Evolutionary conservation across 192 early-diverging fungal genomes (phyloP), one percentile per base, ranked within the genome.

Genomic region (Dissophora ornata): DNA sequence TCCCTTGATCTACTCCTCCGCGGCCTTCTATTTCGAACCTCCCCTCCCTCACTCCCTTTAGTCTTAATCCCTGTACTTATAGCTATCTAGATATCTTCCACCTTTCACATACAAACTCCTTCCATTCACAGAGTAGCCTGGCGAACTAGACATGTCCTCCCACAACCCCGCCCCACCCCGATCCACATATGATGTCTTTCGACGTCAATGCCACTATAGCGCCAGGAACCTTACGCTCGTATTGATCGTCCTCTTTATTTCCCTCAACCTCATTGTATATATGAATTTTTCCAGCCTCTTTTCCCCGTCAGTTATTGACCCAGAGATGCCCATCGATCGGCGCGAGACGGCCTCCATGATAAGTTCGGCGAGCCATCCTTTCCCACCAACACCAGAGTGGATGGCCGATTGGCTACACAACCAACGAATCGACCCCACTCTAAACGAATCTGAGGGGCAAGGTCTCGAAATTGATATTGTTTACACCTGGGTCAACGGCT

Each of bases 401-500:
- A 53, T 48, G 16, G 25, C 4, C 0, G 49, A 42, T 0, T 74
- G 70, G 70, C 38, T 74, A 5, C 19, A 24, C 5, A 10, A 15
- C n/a, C 47, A 53, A 10, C 15, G 28, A 11, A 19, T 74, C 21
- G 21, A 58, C 16, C 57, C 67, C 11, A 19, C 9, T 15, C 9
- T 69, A 10, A 52, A 57, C 36, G 61, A 57, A n/a, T 7, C 51
- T 2, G 55, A 30, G 12, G 40, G 70, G 12, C 11, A 57, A 21
- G 33, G 29, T 6, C 12, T 74, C 19, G 40, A 6, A 8, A 62
- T 82, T 42, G 80, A 82, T 36, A 38, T 79, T 12, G 68, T 82
- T n/a, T 82, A 82, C 34, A 82, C 74, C 0, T 82, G 80, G 80
- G 80, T 82, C 38, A 82, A 82, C 36, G 80, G 80, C 24, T 70